These are phyloP conservation scores for Kluyveromyces wickerhamii DNA, from an alignment of 805 yeast species.

Conservation along the genomic window DNA sequence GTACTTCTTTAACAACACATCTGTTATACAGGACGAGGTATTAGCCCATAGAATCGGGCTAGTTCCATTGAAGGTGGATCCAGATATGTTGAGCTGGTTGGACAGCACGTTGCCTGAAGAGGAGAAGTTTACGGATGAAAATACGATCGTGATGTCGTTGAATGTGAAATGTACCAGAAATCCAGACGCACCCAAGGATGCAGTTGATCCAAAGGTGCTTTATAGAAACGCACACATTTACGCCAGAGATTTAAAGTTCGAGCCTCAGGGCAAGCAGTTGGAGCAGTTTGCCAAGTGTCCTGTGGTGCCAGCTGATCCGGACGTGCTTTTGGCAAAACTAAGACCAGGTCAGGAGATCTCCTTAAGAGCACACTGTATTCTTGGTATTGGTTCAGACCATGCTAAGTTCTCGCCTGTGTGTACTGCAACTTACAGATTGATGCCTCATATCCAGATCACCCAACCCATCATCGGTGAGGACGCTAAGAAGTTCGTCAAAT, in stretches of 20 bases:
- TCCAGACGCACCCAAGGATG: slow-evolving; percentile 69
- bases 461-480: slow-evolving; percentile 67
- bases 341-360: slow-evolving; percentile 97
- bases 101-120: slow-evolving; percentile 57
- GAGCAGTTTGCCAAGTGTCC: slow-evolving; percentile 61
- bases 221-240: slow-evolving; percentile 82
- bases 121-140: slow-evolving; percentile 72
- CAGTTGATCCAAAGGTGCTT: slow-evolving; percentile 74
- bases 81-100: slow-evolving; percentile 81
- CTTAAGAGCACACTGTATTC: slow-evolving; percentile 78
- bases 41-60: slow-evolving; percentile 92
- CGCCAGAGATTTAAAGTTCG: slow-evolving; percentile 82
- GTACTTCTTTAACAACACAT: slow-evolving; percentile 85
- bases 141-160: slow-evolving; percentile 77
- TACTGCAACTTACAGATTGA: slow-evolving; percentile 88
- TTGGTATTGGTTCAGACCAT: slow-evolving; percentile 91
- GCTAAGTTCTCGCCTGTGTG: slow-evolving; percentile 97
- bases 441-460: slow-evolving; percentile 77
- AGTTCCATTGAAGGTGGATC: slow-evolving; percentile 83
- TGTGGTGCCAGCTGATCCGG: slow-evolving; percentile 76
- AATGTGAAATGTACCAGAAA: slow-evolving; percentile 79
- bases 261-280: slow-evolving; percentile 83
- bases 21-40: slow-evolving; percentile 96
- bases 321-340: slow-evolving; percentile 81
- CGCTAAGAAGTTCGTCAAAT: slow-evolving; percentile 73